Base-by-base conservation (phyloP, 768 basidiomycete genomes). In the Psilocybe tampanensis region DNA sequence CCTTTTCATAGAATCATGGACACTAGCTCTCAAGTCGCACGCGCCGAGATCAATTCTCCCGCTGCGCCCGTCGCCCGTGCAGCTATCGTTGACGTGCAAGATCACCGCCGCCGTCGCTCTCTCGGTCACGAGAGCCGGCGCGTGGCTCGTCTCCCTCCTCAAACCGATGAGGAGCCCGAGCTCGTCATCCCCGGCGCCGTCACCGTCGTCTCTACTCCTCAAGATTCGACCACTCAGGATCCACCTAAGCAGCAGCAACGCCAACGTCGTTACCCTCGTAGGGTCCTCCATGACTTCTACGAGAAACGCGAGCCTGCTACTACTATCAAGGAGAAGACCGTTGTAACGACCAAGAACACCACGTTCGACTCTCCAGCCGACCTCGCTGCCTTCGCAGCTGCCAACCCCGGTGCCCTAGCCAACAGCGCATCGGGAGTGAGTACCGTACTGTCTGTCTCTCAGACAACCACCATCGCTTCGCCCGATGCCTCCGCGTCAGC, bases 241-340 rank as follows among this genome's bases (percentile, higher is more conserved):
- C 29, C 29, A 29, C 29, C 29, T 29, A 4, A 29, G 9, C 29
- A 29, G 9, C 29, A 29, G 9, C 29, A 29, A 29, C 29, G 18
- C 36, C 51, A 59, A 50, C 65, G 65, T 24, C 66, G 71, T 52
- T 73, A 64, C 61, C 72, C 72, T 49, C 70, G 72, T 19, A 63
- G 66, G 17, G 56, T 60, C 29, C 63, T 64, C 47, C 56, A 64
- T 44, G 67, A 74, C 36, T 60, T 68, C 55, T 71, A 68, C 60
- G 68, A 70, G 66, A 70, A 70, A 61, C 71, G 71, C 43, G 59
- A 65, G 42, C 66, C 64, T 45, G 63, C 56, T 2, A 64, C 65
- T 9, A 56, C 60, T 11, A 54, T 68, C 47, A 68, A 68, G 64
- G 66, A 68, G 56, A 60, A 55, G 44, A 60, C 59, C 13, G 36